Conservation (phyloP, 495 filamentous ascomycete genomes). For the Rostrohypoxylon terebratum region DNA sequence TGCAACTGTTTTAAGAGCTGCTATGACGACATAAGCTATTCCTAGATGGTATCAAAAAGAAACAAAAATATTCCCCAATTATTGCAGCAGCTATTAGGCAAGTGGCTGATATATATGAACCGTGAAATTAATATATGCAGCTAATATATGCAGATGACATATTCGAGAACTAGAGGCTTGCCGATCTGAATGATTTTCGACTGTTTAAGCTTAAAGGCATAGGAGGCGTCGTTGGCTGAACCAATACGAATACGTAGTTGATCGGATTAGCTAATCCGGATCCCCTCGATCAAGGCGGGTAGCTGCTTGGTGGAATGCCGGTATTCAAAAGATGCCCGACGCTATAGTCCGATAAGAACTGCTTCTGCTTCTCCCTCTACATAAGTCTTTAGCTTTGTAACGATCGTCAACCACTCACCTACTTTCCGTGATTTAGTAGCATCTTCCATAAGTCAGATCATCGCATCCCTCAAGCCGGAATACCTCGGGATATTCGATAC, state of each 20-base stretch:
- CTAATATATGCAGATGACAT: neutral
- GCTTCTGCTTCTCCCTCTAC: neutral
- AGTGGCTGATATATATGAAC: neutral
- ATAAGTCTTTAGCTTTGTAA: neutral
- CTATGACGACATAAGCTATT: neutral
- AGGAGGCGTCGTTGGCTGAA: neutral
- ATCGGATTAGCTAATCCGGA: neutral
- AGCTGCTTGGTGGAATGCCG: neutral
- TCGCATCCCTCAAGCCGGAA: neutral
- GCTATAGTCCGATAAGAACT: neutral
- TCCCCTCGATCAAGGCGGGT: neutral
- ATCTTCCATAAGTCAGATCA: neutral
- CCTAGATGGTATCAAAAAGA: neutral
- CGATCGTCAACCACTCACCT: neutral
- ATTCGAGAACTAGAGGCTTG: neutral
- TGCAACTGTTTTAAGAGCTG: neutral
- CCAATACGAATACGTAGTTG: neutral
- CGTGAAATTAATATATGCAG: neutral
- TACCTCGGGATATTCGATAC: neutral
- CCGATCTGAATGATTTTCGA: neutral
- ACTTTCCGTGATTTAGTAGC: neutral
- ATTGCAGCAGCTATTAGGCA: neutral
- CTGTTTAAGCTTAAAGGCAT: neutral
- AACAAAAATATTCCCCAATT: neutral
- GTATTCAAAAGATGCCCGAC: neutral